Evolutionary conservation across 768 basidiomycete genomes (phyloP).

Genomic region (Auriscalpium vulgare): DNA sequence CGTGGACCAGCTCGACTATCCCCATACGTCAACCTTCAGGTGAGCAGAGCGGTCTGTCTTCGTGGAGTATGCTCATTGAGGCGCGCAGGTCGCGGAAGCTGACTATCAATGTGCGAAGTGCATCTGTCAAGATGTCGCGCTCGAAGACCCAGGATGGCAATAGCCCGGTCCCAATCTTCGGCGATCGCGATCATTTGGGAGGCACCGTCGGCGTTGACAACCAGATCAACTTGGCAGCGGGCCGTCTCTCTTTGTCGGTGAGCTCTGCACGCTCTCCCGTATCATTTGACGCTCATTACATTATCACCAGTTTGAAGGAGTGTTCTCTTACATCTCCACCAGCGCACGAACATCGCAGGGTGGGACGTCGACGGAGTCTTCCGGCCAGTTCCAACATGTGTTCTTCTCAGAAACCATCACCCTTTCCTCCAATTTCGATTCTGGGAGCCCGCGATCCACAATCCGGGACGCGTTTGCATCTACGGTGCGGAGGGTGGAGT

Average conservation of each 20-base stretch:
- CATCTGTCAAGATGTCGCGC: slow-evolving; percentile 44
- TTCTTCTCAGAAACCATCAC: slow-evolving; percentile 17
- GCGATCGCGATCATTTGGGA: slow-evolving; percentile 49
- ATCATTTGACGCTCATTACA: slow-evolving; percentile 1
- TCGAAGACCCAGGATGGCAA: slow-evolving; percentile 18
- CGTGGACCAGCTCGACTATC: neutral
- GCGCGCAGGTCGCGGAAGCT: slow-evolving; percentile 29
- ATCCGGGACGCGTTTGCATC: neutral
- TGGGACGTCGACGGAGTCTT: slow-evolving; percentile 5
- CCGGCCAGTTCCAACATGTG: slow-evolving; percentile 19
- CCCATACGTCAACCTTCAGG: slow-evolving; percentile 5
- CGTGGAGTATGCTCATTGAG: neutral
- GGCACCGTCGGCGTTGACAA: slow-evolving; percentile 55
- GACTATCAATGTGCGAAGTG: slow-evolving; percentile 55
- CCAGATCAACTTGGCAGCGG: slow-evolving; percentile 36
- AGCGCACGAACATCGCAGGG: slow-evolving; percentile 16
- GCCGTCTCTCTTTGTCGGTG: slow-evolving; percentile 53
- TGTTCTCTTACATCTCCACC: slow-evolving; percentile 38
- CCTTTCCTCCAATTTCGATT: neutral
- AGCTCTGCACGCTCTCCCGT: slow-evolving; percentile 7
- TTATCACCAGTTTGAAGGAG: slow-evolving; percentile 48
- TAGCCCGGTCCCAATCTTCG: slow-evolving; percentile 42
- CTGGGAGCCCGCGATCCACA: neutral
- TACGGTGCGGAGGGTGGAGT: neutral
- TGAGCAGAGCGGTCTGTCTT: neutral